These are phyloP conservation scores for Agaricus blazei DNA, from an alignment of 768 basidiomycete species.

Conservation along the genomic window DNA sequence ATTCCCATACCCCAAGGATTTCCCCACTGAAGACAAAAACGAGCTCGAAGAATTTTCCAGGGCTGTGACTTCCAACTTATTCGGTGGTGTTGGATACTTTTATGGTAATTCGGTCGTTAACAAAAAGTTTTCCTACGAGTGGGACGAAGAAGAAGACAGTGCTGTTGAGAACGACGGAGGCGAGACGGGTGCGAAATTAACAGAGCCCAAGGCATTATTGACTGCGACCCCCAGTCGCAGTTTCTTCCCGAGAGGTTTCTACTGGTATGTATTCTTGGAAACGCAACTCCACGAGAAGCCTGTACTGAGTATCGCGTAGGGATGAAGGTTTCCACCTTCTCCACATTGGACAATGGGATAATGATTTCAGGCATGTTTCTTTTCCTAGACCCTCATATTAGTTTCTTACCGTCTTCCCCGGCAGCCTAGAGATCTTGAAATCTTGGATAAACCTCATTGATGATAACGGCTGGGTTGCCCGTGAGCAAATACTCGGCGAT, in stretches of 20 bases:
- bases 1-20: constrained; percentile 66
- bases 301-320: constrained; percentile 38
- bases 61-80: constrained; percentile 83
- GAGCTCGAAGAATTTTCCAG: constrained; percentile 73
- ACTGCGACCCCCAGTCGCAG: constrained; percentile 94
- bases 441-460: constrained; percentile 91
- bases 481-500: constrained; percentile 95
- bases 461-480: constrained; percentile 91
- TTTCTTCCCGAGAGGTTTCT: constrained; percentile 97
- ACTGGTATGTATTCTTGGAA: constrained; percentile 54
- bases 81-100: constrained; percentile 95
- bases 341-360: constrained; percentile 91
- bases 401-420: background rate
- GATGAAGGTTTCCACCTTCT: constrained; percentile 96
- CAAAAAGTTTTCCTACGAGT: constrained; percentile 80
- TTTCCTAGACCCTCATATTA: background rate
- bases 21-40: constrained; percentile 39
- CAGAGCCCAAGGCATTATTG: constrained; percentile 70
- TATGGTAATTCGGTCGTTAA: constrained; percentile 88
- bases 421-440: constrained; percentile 81
- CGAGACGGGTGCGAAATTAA: constrained; percentile 55
- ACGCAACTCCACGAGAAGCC: background rate
- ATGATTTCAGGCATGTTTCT: constrained; percentile 51
- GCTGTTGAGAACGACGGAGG: constrained; percentile 30
- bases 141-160: constrained; percentile 66